These are phyloP conservation scores for Triticum timopheevii DNA, from an alignment of 176 grass and related monocot genomes.

Conservation along the genomic window DNA sequence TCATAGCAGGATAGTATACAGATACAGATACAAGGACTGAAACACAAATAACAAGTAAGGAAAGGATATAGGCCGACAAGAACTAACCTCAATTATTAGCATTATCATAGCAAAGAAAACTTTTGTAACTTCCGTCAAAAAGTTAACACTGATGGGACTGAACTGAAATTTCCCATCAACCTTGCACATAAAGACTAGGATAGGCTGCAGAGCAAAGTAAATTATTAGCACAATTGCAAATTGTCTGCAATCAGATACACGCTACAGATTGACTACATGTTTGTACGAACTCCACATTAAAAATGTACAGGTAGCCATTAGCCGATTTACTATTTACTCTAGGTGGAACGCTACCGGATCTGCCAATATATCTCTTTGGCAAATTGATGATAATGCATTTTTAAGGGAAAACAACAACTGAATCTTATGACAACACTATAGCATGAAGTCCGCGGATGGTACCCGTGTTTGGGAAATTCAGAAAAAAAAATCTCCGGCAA, in stretches of 20 bases:
- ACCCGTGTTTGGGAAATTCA: not conserved
- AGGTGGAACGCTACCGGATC: not conserved
- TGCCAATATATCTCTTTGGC: not conserved
- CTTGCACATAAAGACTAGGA: constrained; percentile 98
- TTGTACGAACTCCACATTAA: not conserved
- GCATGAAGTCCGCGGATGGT: not conserved
- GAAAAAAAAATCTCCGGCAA: not conserved
- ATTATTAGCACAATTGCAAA: constrained; percentile 11
- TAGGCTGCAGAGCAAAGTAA: constrained; percentile 64
- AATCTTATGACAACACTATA: not conserved
- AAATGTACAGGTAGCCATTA: not conserved
- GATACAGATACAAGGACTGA: not conserved
- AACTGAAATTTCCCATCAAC: constrained; percentile 98
- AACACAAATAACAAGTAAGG: constrained; percentile 25
- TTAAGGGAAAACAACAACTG: not conserved
- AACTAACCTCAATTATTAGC: constrained; percentile 88
- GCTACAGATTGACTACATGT: not conserved
- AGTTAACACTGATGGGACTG: constrained; percentile 94
- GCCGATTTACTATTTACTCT: not conserved
- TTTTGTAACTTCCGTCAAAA: constrained; percentile 86
- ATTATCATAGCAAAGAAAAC: constrained; percentile 88
- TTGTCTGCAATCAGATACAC: not conserved
- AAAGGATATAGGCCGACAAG: constrained; percentile 6
- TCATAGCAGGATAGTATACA: not conserved
- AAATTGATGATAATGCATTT: not conserved